Conservation (phyloP, 2,329 filamentous ascomycete species). For the Cryphonectria naterciae region DNA sequence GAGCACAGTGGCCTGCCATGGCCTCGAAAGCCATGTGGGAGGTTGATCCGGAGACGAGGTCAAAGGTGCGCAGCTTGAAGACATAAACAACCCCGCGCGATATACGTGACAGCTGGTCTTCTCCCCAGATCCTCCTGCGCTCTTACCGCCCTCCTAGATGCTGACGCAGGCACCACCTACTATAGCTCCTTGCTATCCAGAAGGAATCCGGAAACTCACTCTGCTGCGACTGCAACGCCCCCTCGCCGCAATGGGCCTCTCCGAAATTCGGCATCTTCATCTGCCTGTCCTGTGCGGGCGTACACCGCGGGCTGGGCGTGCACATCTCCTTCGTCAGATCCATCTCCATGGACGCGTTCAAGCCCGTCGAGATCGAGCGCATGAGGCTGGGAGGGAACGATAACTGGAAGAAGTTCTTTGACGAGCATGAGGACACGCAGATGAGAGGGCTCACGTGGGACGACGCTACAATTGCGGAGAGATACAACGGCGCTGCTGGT, state of each 20-base stretch:
- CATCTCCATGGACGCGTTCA: constrained; percentile 99
- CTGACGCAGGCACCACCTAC: constrained; percentile 26
- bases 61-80: constrained; percentile 67
- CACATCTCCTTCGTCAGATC: constrained; percentile 98
- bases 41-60: constrained; percentile 95
- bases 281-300: constrained; percentile 92
- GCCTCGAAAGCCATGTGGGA: constrained; percentile 91
- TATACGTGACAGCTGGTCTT: constrained; percentile 7
- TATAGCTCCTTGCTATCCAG: constrained; percentile 84
- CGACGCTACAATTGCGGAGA: constrained; percentile 84
- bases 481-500: constrained; percentile 86
- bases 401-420: constrained; percentile 85
- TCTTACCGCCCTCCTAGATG: background rate
- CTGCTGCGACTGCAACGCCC: constrained; percentile 94
- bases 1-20: constrained; percentile 45
- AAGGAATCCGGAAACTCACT: constrained; percentile 86
- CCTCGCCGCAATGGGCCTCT: constrained; percentile 95
- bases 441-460: constrained; percentile 76
- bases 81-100: background rate
- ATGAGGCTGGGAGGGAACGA: constrained; percentile 94
- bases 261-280: constrained; percentile 99
- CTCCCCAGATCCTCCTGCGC: background rate
- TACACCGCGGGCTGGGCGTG: constrained; percentile 91
- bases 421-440: constrained; percentile 68
- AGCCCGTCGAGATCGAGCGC: constrained; percentile 85